Base-by-base conservation (phyloP, 345 rosid species). In the Alliaria petiolata region DNA sequence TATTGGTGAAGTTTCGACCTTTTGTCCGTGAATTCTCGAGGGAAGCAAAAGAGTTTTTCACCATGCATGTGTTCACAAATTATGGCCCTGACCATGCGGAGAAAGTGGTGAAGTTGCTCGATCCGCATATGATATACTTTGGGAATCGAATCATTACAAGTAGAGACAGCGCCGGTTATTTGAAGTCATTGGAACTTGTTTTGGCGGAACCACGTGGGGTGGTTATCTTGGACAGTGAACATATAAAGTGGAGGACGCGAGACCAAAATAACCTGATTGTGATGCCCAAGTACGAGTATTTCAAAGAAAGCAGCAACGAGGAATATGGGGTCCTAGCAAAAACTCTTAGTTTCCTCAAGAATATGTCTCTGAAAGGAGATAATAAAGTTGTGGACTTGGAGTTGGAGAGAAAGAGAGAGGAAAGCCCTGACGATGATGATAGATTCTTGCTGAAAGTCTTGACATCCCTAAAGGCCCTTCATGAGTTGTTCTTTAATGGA, bases 41-140 rank as follows among this genome's bases (percentile, higher is more conserved):
- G 9, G 22, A 65, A 36, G 45, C 46, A n/a, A 2, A 25, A 8
- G n/a, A 42, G 22, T 5, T 35, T 22, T 51, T 65, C 38, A 22
- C 58, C 35, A 49, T 65, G 70, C 36, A 65, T 26, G 60, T 51
- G 33, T 50, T 40, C 36, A 65, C 70, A 35, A 65, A 49, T n/a
- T 25, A 26, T 52, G 15, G 15, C 25, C 47, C 44, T 34, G 60
- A 13, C n/a, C 36, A 22, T 2, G 70, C 60, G 2, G 14, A 36
- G 14, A 65, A 35, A 12, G 38, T 65, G 70, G 46, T 39, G 5
- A 67, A 30, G 25, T 53, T 67, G 62, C 62, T 63, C 5, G 62
- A 67, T 67, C 71, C 62, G 9, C 50, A 39, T 36, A 38, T 47
- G 30, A 42, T 67, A 28, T 67, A 40, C 17, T 67, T 67, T 19